Conservation (phyloP, 345 rosid genomes). For the Linum usitatissimum region DNA sequence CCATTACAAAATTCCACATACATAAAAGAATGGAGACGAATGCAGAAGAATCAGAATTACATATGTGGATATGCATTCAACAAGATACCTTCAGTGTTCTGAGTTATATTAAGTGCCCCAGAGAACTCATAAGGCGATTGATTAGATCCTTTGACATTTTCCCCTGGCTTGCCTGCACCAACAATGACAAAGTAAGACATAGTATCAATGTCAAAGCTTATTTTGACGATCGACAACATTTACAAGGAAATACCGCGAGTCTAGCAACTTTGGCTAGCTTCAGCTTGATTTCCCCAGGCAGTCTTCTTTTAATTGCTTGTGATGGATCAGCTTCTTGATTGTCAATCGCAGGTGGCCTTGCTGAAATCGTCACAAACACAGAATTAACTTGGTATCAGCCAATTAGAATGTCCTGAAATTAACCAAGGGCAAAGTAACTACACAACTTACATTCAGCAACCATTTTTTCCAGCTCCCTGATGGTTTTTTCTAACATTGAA, state of each 20-base stretch:
- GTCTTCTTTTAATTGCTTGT: conserved; percentile 66
- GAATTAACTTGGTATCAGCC: conserved; percentile 3
- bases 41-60: background rate
- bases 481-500: conserved; percentile 74
- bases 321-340: conserved; percentile 74
- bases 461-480: conserved; percentile 76
- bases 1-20: background rate
- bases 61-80: background rate
- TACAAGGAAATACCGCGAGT: conserved; percentile 39
- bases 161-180: conserved; percentile 69
- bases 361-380: conserved; percentile 31
- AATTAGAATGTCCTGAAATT: background rate
- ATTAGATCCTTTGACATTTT: conserved; percentile 65
- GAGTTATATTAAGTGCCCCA: conserved; percentile 83
- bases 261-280: conserved; percentile 72
- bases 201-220: background rate
- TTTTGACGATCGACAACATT: background rate
- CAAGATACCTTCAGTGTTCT: conserved; percentile 81
- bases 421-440: conserved; percentile 6
- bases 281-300: conserved; percentile 59
- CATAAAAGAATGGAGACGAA: background rate
- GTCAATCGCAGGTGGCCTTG: conserved; percentile 66
- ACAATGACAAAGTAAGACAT: conserved; percentile 11
- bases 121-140: conserved; percentile 75
- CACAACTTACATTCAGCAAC: conserved; percentile 77